Base-by-base conservation (phyloP, 306 rosid species). In the Trifolium subterraneum region DNA sequence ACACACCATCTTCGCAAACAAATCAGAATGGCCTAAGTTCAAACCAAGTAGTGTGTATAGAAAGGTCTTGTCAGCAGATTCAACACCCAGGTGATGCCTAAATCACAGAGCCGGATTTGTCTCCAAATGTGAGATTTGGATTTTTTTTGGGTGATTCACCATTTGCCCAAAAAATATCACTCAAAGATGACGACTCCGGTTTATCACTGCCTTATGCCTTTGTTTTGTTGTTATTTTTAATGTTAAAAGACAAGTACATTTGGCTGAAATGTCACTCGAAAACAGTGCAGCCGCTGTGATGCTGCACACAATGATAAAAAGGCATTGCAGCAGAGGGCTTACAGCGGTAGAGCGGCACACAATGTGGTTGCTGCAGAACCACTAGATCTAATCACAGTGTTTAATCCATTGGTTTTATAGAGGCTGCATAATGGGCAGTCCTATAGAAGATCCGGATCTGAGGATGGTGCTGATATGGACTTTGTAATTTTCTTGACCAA, bases 231-330 rank as follows among this genome's bases (percentile, higher is more conserved):
- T 63, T 62, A 52, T 52, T 52, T 31, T 5, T 27, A 27, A 18
- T 56, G 20, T 64, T 63, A 8, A 8, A 56, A 54, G 47, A 54
- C 48, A 47, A 20, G 13, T 64, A 9, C 64, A 48, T 56, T 58
- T 65, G 31, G 33, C 69, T 75, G 68, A 61, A 69, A 27, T 41
- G 22, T 19, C 60, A 52, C 7, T 54, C 20, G 29, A 56, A 56
- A 56, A 29, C 63, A 5, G 35, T 2, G 10, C 33, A 56, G 10
- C 35, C 60, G 20, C 14, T 56, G 63, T 14, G 10, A 55, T 52
- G 14, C 25, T 19, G 59, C 29, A 19, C 59, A 52, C 59, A 52
- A 52, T 52, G 59, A 4, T 52, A 18, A 18, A 52, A 55, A 22
- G 29, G 16, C 62, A 55, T 55, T 55, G 33, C 62, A 56, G 35